phyloP scores from a whole-genome alignment of 1,284 basidiomycete species.

The Neonothopanus nambi region DNA sequence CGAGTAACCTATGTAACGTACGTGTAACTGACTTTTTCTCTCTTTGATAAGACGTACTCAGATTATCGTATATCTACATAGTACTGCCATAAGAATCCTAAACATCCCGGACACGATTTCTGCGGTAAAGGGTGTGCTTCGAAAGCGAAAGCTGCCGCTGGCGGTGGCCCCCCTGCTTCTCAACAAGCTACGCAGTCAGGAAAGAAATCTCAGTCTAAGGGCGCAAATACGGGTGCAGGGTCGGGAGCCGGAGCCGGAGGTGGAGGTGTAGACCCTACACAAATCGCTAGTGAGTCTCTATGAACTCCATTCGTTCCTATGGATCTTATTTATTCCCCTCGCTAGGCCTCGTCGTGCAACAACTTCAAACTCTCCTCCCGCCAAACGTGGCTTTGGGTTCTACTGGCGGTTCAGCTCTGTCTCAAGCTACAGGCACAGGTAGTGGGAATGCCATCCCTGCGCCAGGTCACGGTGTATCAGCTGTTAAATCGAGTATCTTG shows the following conservation, averaged over 20 bases:
- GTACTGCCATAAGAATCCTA: conserved; percentile 52
- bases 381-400: conserved; percentile 30
- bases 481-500: too few relatives aligned
- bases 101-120: conserved; percentile 48
- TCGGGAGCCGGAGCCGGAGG: conserved; percentile 2
- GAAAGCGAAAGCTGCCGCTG: conserved; percentile 28
- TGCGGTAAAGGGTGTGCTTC: conserved; percentile 52
- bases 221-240: not conserved
- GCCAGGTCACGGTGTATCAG: too few relatives aligned
- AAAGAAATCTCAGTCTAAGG: not conserved
- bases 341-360: conserved; percentile 16
- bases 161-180: not conserved
- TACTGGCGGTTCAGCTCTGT: not conserved
- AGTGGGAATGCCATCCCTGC: too few relatives aligned
- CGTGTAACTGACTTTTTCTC: conserved; percentile 16
- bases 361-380: conserved; percentile 27
- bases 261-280: conserved; percentile 7
- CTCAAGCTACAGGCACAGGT: not conserved
- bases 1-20: conserved; percentile 34
- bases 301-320: not conserved
- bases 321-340: not conserved
- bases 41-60: too few relatives aligned
- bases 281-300: conserved; percentile 25
- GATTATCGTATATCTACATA: too few relatives aligned
- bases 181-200: too few relatives aligned